Conservation (phyloP, 2,329 filamentous ascomycete species). For the Xylaria digitata region DNA sequence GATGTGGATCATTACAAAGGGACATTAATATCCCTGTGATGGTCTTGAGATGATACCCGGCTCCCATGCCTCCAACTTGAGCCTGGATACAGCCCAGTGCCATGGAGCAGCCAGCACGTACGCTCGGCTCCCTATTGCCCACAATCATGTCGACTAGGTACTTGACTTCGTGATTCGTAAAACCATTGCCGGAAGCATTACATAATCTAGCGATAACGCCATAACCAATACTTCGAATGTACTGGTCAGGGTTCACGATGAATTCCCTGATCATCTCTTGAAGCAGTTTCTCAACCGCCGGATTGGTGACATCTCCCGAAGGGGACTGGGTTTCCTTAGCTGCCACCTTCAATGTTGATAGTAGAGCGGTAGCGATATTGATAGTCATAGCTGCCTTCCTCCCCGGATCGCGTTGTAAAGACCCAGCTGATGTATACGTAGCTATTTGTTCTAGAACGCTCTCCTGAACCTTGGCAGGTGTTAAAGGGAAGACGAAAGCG, state of each 20-base stretch:
- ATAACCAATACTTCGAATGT: constrained; percentile 85
- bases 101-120: constrained; percentile 92
- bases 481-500: constrained; percentile 88
- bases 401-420: constrained; percentile 85
- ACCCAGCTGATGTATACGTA: constrained; percentile 84
- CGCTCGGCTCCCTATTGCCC: constrained; percentile 90
- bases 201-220: constrained; percentile 88
- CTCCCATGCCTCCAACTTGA: constrained; percentile 96
- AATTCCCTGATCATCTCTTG: constrained; percentile 80
- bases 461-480: constrained; percentile 91
- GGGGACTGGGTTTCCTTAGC: constrained; percentile 81
- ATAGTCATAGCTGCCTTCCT: constrained; percentile 91
- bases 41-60: constrained; percentile 94
- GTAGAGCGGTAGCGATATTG: constrained; percentile 85
- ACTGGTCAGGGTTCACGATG: constrained; percentile 84
- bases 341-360: constrained; percentile 84
- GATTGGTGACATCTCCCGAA: constrained; percentile 77
- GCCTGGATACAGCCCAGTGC: constrained; percentile 93
- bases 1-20: constrained; percentile 93
- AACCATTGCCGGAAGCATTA: constrained; percentile 82
- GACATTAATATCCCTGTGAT: constrained; percentile 99
- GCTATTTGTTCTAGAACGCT: constrained; percentile 94
- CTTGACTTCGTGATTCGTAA: constrained; percentile 91
- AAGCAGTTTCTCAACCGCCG: constrained; percentile 84
- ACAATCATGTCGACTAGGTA: constrained; percentile 94